Percentiles rank a stretch among this genome's conserved stretches.
phyloP scores from a whole-genome alignment of 1,284 basidiomycete species.

The Cutaneotrichosporon spelunceum region DNA sequence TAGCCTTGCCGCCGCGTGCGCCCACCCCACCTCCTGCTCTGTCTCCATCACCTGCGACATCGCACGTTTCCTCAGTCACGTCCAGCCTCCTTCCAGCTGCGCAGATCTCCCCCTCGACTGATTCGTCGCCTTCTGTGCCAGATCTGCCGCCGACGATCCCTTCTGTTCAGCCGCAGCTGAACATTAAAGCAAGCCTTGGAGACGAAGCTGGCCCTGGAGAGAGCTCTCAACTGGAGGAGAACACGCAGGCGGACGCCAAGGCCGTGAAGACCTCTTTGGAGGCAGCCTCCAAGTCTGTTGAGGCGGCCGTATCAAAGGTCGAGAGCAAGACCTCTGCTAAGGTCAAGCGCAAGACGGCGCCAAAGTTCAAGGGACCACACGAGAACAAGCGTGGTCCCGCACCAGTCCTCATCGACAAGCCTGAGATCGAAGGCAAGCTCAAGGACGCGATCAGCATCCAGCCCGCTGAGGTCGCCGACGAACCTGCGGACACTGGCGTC shows the following conservation, averaged over 20 bases:
- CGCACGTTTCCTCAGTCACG: neutral
- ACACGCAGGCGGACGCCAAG: neutral
- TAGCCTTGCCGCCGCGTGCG: neutral
- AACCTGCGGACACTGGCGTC: neutral
- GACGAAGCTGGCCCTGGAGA: neutral
- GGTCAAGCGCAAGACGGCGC: neutral
- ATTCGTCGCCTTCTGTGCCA: neutral
- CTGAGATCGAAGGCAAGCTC: neutral
- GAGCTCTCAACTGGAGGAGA: neutral
- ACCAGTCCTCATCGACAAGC: neutral
- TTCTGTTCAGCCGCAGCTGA: neutral
- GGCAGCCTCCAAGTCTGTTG: neutral
- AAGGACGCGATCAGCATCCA: neutral
- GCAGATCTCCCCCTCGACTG: neutral
- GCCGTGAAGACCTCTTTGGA: neutral
- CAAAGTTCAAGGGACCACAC: neutral
- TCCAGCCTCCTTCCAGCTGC: neutral
- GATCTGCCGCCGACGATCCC: constrained; percentile 8
- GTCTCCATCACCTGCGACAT: neutral
- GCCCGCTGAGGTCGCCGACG: neutral
- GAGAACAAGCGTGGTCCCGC: neutral
- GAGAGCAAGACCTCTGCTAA: neutral
- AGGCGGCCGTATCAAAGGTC: neutral
- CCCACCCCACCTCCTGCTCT: neutral
- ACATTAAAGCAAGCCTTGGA: neutral